Conservation (phyloP, 495 filamentous ascomycete genomes). For the Penicillium salamii region DNA sequence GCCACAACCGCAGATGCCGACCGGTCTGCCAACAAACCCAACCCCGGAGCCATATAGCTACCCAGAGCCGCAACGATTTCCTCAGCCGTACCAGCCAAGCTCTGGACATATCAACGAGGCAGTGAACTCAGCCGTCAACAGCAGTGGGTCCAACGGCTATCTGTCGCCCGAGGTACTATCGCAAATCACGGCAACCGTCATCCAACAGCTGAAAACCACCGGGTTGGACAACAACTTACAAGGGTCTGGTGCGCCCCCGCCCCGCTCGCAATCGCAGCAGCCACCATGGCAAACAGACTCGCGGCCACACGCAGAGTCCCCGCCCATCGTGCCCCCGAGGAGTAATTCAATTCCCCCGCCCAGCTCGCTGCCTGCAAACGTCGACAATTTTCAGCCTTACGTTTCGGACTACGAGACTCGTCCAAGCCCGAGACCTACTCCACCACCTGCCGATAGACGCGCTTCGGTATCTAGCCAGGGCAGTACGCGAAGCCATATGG, state of each 20-base stretch:
- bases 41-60: constrained; percentile 14
- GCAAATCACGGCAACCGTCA: constrained; percentile 52
- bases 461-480: constrained; percentile 35
- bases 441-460: constrained; percentile 18
- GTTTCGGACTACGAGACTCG: constrained; percentile 28
- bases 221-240: constrained; percentile 38
- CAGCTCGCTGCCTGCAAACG: constrained; percentile 17
- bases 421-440: constrained; percentile 21
- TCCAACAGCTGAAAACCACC: constrained; percentile 49
- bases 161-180: constrained; percentile 49
- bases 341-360: constrained; percentile 20
- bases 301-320: constrained; percentile 32
- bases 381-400: constrained; percentile 39
- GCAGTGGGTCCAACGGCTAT: constrained; percentile 32
- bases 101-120: constrained; percentile 45
- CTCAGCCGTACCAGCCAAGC: not conserved
- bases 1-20: constrained; percentile 39
- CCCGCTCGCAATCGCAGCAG: constrained; percentile 30
- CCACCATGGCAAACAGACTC: constrained; percentile 28
- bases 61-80: constrained; percentile 1
- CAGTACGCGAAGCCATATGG: constrained; percentile 25
- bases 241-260: constrained; percentile 23
- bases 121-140: constrained; percentile 44
- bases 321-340: constrained; percentile 20
- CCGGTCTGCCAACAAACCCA: constrained; percentile 18